These are phyloP conservation scores for Eucalyptus erythrocorys DNA, from an alignment of 345 rosid species.

Conservation along the genomic window DNA sequence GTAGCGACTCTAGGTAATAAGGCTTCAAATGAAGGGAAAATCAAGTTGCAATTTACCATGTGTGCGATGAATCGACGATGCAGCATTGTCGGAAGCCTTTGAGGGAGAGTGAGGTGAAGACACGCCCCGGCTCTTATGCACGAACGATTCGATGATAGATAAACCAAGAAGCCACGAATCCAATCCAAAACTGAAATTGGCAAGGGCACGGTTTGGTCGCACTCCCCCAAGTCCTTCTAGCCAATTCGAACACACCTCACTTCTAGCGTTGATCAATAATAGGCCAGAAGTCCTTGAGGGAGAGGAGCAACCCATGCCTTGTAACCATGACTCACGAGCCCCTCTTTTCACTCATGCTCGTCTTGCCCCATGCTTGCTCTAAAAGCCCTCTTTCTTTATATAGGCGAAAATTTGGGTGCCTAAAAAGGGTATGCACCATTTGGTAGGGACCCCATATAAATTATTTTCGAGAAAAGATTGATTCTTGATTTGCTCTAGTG, in stretches of 20 bases:
- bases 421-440: neutral
- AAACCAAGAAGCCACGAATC: neutral
- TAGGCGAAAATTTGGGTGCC: neutral
- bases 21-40: neutral
- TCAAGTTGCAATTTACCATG: neutral
- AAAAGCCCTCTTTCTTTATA: neutral
- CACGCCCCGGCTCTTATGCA: neutral
- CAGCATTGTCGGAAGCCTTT: conserved; percentile 12
- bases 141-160: neutral
- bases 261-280: neutral
- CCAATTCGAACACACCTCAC: neutral
- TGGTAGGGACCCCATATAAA: neutral
- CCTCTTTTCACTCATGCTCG: neutral
- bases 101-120: conserved; percentile 22
- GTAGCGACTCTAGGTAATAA: neutral
- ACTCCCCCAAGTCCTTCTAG: conserved; percentile 8
- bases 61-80: neutral
- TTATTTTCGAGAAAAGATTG: neutral
- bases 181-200: neutral
- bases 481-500: neutral
- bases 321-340: neutral
- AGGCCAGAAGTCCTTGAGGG: neutral
- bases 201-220: conserved; percentile 6
- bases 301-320: neutral
- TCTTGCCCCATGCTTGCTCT: neutral